Percentiles rank a stretch among this genome's conserved stretches.
These are phyloP conservation scores for Abelmoschus esculentus DNA, from an alignment of 345 rosid genomes.

Conservation along the genomic window DNA sequence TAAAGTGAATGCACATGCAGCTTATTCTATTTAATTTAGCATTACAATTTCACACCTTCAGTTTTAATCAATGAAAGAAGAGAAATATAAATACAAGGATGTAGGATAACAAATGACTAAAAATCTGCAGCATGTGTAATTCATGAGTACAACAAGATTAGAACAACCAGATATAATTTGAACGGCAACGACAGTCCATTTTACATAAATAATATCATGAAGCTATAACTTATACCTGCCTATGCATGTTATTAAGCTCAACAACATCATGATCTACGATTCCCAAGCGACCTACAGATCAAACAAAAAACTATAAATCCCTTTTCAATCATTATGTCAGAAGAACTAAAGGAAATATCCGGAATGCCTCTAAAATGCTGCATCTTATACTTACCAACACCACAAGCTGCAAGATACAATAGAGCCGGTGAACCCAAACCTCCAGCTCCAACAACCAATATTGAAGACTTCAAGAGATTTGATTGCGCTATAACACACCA, in stretches of 20 bases:
- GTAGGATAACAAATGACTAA: not conserved
- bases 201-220: not conserved
- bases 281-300: constrained; percentile 64
- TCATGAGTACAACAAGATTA: not conserved
- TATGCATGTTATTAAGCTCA: constrained; percentile 94
- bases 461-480: constrained; percentile 66
- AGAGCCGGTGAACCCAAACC: constrained; percentile 91
- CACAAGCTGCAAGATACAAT: constrained; percentile 84
- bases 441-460: constrained; percentile 92
- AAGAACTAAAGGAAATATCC: not conserved
- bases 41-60: not conserved
- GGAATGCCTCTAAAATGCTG: not conserved
- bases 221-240: constrained; percentile 55
- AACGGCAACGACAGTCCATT: not conserved
- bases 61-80: not conserved
- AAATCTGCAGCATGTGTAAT: not conserved
- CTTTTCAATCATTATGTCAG: not conserved
- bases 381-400: constrained; percentile 62
- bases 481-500: constrained; percentile 48
- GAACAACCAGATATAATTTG: not conserved
- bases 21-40: not conserved
- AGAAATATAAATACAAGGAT: not conserved
- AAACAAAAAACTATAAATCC: not conserved
- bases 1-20: not conserved
- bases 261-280: constrained; percentile 91